Conservation (phyloP, 2,329 filamentous ascomycete genomes). For the Aspergillus udagawae region DNA sequence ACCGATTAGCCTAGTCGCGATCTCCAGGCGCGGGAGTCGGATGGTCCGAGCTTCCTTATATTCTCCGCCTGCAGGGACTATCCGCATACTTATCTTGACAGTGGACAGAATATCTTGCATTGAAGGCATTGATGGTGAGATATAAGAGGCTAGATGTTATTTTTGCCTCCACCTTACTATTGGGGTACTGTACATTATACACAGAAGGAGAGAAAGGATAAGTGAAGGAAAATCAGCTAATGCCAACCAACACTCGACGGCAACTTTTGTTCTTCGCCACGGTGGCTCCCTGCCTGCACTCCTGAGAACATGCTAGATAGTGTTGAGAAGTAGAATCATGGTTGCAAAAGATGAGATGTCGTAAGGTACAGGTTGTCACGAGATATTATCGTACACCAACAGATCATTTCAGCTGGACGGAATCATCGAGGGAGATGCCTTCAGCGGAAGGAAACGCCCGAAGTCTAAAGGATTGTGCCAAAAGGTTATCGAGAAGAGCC, state of each 20-base stretch:
- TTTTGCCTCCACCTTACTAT: constrained; percentile 1
- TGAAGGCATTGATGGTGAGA: neutral
- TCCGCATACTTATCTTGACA: neutral
- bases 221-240: neutral
- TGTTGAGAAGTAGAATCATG: neutral
- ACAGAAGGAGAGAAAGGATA: neutral
- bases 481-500: neutral
- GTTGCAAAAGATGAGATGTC: neutral
- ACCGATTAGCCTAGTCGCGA: constrained; percentile 33
- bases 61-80: constrained; percentile 7
- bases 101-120: neutral
- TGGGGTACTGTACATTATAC: constrained; percentile 16
- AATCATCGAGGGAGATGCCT: neutral
- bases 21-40: constrained; percentile 24
- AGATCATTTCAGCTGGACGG: neutral
- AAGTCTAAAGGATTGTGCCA: neutral
- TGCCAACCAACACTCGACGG: neutral
- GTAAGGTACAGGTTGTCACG: neutral
- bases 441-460: neutral
- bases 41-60: constrained; percentile 33
- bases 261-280: neutral
- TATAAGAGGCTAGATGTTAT: neutral
- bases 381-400: neutral
- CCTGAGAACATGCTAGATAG: neutral
- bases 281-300: neutral